Conservation (phyloP, 306 rosid genomes). For the Vigna angularis region DNA sequence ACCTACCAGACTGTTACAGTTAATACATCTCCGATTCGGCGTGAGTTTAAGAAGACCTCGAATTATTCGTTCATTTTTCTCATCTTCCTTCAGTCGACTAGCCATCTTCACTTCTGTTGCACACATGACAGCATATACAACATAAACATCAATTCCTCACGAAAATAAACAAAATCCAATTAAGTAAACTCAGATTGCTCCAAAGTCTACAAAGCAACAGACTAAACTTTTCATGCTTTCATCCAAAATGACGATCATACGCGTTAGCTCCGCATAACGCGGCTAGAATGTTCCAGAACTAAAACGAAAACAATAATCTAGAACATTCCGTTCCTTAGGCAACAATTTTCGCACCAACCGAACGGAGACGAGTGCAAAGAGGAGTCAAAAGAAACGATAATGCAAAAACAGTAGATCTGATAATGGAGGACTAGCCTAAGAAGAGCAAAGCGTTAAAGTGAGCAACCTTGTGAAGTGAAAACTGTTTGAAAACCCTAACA, state of each 20-base stretch:
- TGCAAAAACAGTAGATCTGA: slow-evolving; percentile 53
- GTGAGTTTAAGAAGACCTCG: slow-evolving; percentile 89
- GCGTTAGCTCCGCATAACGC: slow-evolving; percentile 25
- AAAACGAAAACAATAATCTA: background rate
- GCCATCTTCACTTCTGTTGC: slow-evolving; percentile 69
- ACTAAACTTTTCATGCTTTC: slow-evolving; percentile 21
- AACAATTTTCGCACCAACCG: slow-evolving; percentile 38
- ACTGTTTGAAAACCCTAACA: slow-evolving; percentile 46
- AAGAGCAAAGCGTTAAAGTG: slow-evolving; percentile 21
- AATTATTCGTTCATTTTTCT: slow-evolving; percentile 87
- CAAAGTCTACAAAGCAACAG: slow-evolving; percentile 21
- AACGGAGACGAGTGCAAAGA: background rate
- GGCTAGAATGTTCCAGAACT: background rate
- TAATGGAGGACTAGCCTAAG: slow-evolving; percentile 20
- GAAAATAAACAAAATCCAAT: slow-evolving; percentile 22
- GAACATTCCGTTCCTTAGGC: slow-evolving; percentile 12
- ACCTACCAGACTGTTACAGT: slow-evolving; percentile 88
- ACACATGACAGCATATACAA: slow-evolving; percentile 10
- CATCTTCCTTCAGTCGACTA: slow-evolving; percentile 87
- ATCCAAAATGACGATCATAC: slow-evolving; percentile 31
- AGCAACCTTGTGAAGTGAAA: slow-evolving; percentile 15
- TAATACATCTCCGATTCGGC: slow-evolving; percentile 86
- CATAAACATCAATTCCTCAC: slow-evolving; percentile 23
- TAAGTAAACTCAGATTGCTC: slow-evolving; percentile 29
- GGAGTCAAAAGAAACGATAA: slow-evolving; percentile 31